These are phyloP conservation scores for Sphenostylis stenocarpa DNA, from an alignment of 306 rosid genomes.

Conservation along the genomic window DNA sequence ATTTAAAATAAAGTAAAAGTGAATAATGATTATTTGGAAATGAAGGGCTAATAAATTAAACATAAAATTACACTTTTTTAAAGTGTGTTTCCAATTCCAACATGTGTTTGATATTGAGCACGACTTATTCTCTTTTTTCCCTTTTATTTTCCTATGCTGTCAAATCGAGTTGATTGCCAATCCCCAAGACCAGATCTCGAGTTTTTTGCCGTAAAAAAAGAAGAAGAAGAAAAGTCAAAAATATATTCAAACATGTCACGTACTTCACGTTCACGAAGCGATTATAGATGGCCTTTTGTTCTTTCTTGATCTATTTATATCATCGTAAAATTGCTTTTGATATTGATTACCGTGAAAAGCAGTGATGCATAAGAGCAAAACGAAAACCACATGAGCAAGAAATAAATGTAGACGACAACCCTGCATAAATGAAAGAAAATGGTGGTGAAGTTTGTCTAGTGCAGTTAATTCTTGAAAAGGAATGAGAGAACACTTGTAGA, in stretches of 20 bases:
- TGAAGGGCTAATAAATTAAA: conserved; percentile 3
- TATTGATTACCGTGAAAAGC: background rate
- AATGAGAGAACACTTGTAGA: conserved; percentile 27
- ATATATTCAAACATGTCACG: conserved; percentile 36
- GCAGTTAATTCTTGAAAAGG: conserved; percentile 30
- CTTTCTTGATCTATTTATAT: background rate
- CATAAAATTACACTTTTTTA: background rate
- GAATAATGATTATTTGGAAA: background rate
- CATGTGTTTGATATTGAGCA: conserved; percentile 5
- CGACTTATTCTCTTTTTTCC: background rate
- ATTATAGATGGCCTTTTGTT: conserved; percentile 19
- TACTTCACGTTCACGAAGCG: conserved; percentile 23
- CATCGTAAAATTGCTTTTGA: conserved; percentile 16
- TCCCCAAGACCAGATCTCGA: conserved; percentile 39
- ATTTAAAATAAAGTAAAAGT: background rate
- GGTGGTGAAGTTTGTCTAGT: conserved; percentile 29
- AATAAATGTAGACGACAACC: conserved; percentile 26
- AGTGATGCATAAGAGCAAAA: background rate
- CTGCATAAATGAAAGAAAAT: conserved; percentile 1
- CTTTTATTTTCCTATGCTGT: conserved; percentile 23
- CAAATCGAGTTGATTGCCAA: conserved; percentile 37
- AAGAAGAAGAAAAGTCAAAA: too few relatives aligned
- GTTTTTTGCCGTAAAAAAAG: conserved; percentile 23
- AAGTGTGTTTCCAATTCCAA: background rate
- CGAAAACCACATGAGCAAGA: background rate